Evolutionary conservation across 176 grass and related monocot species (phyloP).

Genomic region (Hordeum vulgare): MorexV3_pseudomolecules_assembly NC_058522.1:373881753-373882252

Average conservation of each 20-base stretch:
- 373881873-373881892: slow-evolving; percentile 49
- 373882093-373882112: neutral
- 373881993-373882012: slow-evolving; percentile 45
- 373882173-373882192: neutral
- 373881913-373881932: slow-evolving; percentile 47
- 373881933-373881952: slow-evolving; percentile 25
- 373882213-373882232: neutral
- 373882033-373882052: neutral
- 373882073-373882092: neutral
- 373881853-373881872: slow-evolving; percentile 49
- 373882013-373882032: slow-evolving; percentile 53
- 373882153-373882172: neutral
- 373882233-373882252: neutral
- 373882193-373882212: neutral
- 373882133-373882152: neutral
- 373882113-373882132: neutral
- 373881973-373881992: slow-evolving; percentile 52
- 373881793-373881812: slow-evolving; percentile 45
- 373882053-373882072: neutral
- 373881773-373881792: neutral
- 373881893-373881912: slow-evolving; percentile 29
- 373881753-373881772: neutral
- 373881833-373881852: slow-evolving; percentile 51
- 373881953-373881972: slow-evolving; percentile 50
- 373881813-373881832: slow-evolving; percentile 52